Conservation (phyloP, 1,139 yeast species). For the Suhomyces wounanorum region DNA sequence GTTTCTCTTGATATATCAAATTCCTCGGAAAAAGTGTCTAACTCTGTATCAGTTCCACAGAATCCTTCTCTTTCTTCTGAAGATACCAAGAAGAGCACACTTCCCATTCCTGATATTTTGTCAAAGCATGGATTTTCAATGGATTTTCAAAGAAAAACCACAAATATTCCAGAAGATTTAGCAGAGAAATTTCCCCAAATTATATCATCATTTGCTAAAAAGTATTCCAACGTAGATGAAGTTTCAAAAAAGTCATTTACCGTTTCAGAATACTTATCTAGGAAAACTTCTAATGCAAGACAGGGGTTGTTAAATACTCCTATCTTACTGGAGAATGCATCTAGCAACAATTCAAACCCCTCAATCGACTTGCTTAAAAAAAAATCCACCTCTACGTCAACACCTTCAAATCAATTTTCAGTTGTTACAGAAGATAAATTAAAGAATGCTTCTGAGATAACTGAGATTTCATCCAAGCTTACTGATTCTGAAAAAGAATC, state of each 20-base stretch:
- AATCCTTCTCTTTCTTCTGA: neutral
- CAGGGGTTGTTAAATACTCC: neutral
- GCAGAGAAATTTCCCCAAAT: neutral
- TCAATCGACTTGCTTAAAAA: neutral
- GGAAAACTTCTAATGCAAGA: neutral
- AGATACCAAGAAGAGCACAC: neutral
- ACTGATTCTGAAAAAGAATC: neutral
- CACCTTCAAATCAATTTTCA: neutral
- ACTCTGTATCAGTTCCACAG: too few relatives aligned
- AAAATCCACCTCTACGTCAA: neutral
- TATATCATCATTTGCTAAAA: neutral
- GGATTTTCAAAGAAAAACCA: neutral
- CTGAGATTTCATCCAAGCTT: neutral
- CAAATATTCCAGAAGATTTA: neutral
- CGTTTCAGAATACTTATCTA: neutral
- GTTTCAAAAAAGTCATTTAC: neutral
- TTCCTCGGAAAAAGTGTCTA: too few relatives aligned
- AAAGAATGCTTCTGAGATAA: neutral
- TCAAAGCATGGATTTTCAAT: too few relatives aligned
- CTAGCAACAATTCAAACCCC: neutral
- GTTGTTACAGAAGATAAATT: neutral
- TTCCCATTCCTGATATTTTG: too few relatives aligned
- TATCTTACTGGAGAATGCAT: neutral
- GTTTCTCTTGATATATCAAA: neutral
- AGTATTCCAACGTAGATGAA: neutral